Evolutionary conservation across 75 land plant species (phyloP).

Genomic region (Picea glauca): DNA sequence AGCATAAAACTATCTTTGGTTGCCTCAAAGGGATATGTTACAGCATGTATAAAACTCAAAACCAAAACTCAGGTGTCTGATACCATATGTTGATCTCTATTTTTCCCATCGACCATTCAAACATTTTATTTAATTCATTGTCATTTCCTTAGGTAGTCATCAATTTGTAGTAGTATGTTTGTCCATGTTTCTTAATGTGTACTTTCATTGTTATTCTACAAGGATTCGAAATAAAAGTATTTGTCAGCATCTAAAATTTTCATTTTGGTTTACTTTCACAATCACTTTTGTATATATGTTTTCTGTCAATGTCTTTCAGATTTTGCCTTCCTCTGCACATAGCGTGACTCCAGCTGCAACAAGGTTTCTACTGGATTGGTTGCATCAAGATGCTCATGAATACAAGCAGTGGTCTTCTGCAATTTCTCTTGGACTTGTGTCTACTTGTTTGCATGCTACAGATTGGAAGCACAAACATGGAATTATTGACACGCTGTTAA

Average conservation of each 20-base stretch:
- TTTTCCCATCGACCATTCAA: not conserved
- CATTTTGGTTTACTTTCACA: too few relatives aligned
- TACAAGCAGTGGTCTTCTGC: slow-evolving; percentile 81
- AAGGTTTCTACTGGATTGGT: slow-evolving; percentile 50
- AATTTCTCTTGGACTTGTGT: slow-evolving; percentile 61
- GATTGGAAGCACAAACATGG: slow-evolving; percentile 43
- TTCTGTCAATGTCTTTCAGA: slow-evolving; percentile 22
- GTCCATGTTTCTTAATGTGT: not conserved
- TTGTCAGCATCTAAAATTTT: not conserved
- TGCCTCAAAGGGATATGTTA: too few relatives aligned
- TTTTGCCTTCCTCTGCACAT: slow-evolving; percentile 56
- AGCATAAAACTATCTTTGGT: too few relatives aligned
- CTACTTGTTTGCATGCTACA: slow-evolving; percentile 49
- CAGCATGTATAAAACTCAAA: not conserved
- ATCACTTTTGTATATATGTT: not conserved
- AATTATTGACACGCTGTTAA: slow-evolving; percentile 36
- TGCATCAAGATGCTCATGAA: slow-evolving; percentile 68
- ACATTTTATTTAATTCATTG: not conserved
- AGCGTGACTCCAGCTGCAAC: slow-evolving; percentile 31
- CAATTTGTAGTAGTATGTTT: not conserved
- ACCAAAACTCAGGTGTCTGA: not conserved
- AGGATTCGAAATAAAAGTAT: not conserved
- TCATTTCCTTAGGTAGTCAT: not conserved
- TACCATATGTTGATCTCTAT: not conserved
- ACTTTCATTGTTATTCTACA: not conserved